These are phyloP conservation scores for Hygrophorus russula DNA, from an alignment of 768 basidiomycete genomes.

Conservation along the genomic window DNA sequence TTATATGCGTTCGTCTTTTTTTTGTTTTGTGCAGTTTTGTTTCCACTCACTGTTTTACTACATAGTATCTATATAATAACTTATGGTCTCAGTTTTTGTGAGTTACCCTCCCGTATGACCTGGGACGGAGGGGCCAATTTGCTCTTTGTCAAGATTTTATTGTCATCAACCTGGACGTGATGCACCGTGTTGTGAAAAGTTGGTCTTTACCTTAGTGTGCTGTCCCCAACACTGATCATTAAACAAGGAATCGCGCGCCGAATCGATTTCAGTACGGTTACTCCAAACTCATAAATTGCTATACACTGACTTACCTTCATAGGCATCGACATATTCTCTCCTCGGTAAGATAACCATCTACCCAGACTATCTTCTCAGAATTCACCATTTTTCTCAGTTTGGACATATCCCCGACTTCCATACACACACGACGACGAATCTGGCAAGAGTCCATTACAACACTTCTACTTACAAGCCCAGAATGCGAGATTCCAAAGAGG, in stretches of 20 bases:
- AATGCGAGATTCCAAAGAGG: conserved; percentile 44
- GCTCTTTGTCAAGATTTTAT: conserved; percentile 41
- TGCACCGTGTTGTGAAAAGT: conserved; percentile 55
- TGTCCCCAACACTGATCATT: neutral
- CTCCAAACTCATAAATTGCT: neutral
- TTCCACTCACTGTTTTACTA: conserved; percentile 3
- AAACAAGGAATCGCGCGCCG: conserved; percentile 42
- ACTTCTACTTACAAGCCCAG: conserved; percentile 48
- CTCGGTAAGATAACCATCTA: conserved; percentile 33
- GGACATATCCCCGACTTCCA: conserved; percentile 42
- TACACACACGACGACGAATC: conserved; percentile 58
- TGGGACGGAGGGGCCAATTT: conserved; percentile 7
- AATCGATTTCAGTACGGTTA: conserved; percentile 63
- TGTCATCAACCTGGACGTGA: conserved; percentile 38
- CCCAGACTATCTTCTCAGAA: neutral
- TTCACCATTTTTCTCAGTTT: conserved; percentile 25
- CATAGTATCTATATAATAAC: conserved; percentile 39
- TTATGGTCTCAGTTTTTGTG: conserved; percentile 60
- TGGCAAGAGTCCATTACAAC: conserved; percentile 73
- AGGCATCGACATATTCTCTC: conserved; percentile 79
- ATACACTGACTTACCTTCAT: neutral
- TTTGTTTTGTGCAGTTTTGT: conserved; percentile 1
- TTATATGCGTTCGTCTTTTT: conserved; percentile 46
- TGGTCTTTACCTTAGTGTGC: conserved; percentile 10
- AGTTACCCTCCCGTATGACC: conserved; percentile 10